A percentile compares a stretch with the other conserved stretches of the same genome.
Conservation (phyloP, 2,329 filamentous ascomycete species). For the Grosmannia clavigera region DNA sequence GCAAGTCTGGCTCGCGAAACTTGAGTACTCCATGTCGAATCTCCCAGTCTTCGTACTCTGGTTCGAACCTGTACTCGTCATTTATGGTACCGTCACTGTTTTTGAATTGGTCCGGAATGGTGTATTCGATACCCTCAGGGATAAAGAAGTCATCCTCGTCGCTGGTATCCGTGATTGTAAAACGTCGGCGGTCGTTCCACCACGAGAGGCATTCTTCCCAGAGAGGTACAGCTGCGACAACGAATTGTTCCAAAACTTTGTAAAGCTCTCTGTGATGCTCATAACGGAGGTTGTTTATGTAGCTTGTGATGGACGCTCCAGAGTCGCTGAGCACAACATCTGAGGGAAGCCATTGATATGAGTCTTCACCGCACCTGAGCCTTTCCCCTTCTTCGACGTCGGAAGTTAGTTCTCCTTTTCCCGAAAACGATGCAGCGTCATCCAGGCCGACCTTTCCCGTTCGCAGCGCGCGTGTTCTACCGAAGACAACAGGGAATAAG, state of each 20-base stretch:
- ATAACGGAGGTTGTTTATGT: constrained; percentile 34
- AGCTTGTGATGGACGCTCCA: constrained; percentile 24
- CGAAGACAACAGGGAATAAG: constrained; percentile 41
- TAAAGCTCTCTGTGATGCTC: constrained; percentile 21
- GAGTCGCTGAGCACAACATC: constrained; percentile 21
- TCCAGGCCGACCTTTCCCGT: constrained; percentile 17
- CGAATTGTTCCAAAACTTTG: constrained; percentile 21
- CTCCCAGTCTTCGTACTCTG: constrained; percentile 6
- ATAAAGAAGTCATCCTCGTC: constrained; percentile 9
- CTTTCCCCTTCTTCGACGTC: too few species aligned
- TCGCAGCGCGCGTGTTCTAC: constrained; percentile 19
- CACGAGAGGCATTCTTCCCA: constrained; percentile 23
- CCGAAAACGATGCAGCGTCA: constrained; percentile 15
- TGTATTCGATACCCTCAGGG: constrained; percentile 4
- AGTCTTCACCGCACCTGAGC: neutral
- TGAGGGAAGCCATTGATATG: constrained; percentile 23
- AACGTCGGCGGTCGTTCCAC: constrained; percentile 4
- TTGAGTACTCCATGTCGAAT: constrained; percentile 2
- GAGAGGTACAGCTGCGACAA: constrained; percentile 24
- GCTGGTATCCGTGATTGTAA: neutral
- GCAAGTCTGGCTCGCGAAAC: constrained; percentile 5
- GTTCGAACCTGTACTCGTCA: neutral
- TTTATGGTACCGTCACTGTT: constrained; percentile 4
- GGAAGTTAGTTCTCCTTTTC: constrained; percentile 10
- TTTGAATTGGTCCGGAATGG: neutral